Percentiles rank a stretch among this genome's conserved stretches.
phyloP scores from a whole-genome alignment of 352 stramenopile species.

The Globisporangium barbulae region DNA sequence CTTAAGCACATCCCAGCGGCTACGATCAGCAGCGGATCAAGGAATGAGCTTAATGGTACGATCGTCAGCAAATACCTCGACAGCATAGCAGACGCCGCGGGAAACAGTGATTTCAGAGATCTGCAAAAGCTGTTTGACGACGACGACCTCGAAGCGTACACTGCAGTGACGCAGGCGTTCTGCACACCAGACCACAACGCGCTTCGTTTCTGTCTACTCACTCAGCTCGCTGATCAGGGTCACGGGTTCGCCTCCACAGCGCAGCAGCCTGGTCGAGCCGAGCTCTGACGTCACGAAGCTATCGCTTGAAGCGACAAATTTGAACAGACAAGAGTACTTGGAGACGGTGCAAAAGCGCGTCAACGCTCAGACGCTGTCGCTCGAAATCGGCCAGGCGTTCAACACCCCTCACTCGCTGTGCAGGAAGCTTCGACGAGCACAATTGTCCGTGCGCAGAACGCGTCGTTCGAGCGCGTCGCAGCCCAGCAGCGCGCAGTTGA shows the following conservation, averaged over 20 bases:
- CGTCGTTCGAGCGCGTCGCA: neutral
- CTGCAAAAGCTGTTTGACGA: neutral
- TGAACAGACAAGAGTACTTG: neutral
- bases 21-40: neutral
- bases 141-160: neutral
- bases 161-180: neutral
- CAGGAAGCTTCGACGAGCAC: neutral
- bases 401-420: neutral
- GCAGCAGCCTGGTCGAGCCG: neutral
- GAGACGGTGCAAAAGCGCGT: slow-evolving; percentile 1
- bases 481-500: neutral
- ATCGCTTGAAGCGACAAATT: neutral
- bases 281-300: neutral
- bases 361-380: neutral
- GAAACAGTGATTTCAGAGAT: neutral
- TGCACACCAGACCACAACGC: neutral
- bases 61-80: slow-evolving; percentile 1
- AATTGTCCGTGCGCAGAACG: neutral
- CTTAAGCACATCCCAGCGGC: neutral
- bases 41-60: neutral
- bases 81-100: neutral
- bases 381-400: neutral
- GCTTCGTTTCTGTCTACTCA: neutral
- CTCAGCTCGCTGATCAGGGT: neutral
- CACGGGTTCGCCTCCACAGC: neutral